These are phyloP conservation scores for Suillus brevipes DNA, from an alignment of 768 basidiomycete genomes.

Conservation along the genomic window DNA sequence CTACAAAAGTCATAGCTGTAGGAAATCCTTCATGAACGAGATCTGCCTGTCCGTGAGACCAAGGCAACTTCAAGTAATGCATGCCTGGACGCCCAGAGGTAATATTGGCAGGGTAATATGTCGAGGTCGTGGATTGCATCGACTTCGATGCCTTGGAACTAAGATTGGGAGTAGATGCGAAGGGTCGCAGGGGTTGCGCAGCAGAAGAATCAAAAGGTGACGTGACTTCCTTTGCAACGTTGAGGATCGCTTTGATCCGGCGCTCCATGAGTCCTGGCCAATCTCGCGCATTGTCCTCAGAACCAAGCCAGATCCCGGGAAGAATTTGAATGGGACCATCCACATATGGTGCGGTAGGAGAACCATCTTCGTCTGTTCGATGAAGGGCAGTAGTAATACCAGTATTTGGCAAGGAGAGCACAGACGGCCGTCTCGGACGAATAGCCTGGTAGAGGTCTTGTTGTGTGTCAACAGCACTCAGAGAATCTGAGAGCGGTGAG, in stretches of 20 bases:
- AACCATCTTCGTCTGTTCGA: conserved; percentile 64
- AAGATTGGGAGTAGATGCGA: conserved; percentile 71
- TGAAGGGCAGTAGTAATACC: conserved; percentile 53
- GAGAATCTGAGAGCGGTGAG: conserved; percentile 35
- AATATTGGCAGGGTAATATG: conserved; percentile 67
- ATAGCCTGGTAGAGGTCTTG: conserved; percentile 31
- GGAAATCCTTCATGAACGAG: conserved; percentile 79
- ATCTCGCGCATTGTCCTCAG: conserved; percentile 88
- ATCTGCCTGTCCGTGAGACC: conserved; percentile 94
- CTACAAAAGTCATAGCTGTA: conserved; percentile 78
- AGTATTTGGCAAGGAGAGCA: conserved; percentile 64
- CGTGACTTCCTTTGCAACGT: conserved; percentile 90
- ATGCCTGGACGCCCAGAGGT: conserved; percentile 72
- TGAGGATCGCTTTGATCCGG: conserved; percentile 79
- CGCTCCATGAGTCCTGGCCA: conserved; percentile 69
- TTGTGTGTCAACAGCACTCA: conserved; percentile 33
- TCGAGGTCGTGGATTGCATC: conserved; percentile 40
- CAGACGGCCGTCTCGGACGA: conserved; percentile 63
- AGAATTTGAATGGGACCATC: conserved; percentile 84
- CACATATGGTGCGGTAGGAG: conserved; percentile 66
- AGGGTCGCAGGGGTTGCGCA: conserved; percentile 54
- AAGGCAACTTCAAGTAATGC: conserved; percentile 86
- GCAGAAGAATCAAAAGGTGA: conserved; percentile 60
- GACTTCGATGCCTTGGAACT: conserved; percentile 27
- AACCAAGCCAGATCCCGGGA: conserved; percentile 86